phyloP scores from a whole-genome alignment of 768 basidiomycete genomes.

The Candolleomyces eurysporus region DNA sequence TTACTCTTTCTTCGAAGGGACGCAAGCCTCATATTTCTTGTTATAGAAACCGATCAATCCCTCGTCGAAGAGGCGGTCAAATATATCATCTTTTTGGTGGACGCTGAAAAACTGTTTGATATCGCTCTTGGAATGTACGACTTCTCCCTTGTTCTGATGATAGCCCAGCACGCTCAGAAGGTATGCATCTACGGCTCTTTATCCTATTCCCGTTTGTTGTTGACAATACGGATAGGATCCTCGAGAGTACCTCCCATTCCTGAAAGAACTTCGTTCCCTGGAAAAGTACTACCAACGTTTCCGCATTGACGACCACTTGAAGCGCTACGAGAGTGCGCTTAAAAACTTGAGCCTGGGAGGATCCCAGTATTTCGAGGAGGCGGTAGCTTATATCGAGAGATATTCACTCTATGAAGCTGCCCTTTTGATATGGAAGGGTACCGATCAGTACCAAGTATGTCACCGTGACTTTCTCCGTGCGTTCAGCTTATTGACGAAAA shows the following conservation, averaged over 20 bases:
- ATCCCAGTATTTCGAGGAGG: slow-evolving; percentile 71
- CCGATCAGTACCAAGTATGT: slow-evolving; percentile 60
- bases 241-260: slow-evolving; percentile 95
- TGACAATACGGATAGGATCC: slow-evolving; percentile 68
- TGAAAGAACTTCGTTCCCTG: slow-evolving; percentile 80
- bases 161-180: slow-evolving; percentile 97
- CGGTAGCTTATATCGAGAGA: slow-evolving; percentile 72
- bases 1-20: neutral
- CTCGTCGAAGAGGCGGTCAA: slow-evolving; percentile 96
- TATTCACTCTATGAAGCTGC: slow-evolving; percentile 77
- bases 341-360: slow-evolving; percentile 72
- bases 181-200: slow-evolving; percentile 33
- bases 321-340: slow-evolving; percentile 72
- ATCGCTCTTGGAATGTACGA: slow-evolving; percentile 99
- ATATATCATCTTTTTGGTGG: slow-evolving; percentile 96
- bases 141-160: slow-evolving; percentile 91
- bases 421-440: slow-evolving; percentile 69
- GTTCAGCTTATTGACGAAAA: neutral
- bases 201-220: neutral
- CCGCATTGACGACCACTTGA: slow-evolving; percentile 90
- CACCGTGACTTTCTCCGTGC: neutral
- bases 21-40: neutral
- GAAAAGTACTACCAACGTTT: slow-evolving; percentile 84
- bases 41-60: slow-evolving; percentile 54
- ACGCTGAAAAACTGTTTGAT: slow-evolving; percentile 88